phyloP scores from a whole-genome alignment of 257 asterid species.

The Rhazya stricta region DNA sequence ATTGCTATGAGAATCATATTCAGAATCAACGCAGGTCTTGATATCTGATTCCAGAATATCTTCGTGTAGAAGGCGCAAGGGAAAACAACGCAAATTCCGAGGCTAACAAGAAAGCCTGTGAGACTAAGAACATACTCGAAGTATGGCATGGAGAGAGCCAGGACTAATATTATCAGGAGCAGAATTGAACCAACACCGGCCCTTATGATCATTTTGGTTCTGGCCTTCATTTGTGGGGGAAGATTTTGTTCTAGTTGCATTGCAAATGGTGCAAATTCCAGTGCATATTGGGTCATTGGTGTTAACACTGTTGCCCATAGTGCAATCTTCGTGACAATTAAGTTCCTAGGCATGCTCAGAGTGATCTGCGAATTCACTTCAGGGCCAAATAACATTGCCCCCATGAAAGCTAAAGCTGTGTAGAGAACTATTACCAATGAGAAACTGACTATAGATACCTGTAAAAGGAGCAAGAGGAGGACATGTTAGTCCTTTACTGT shows the following conservation, averaged over 20 bases:
- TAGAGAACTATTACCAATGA: constrained; percentile 44
- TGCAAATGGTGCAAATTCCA: constrained; percentile 68
- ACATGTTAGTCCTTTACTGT: neutral
- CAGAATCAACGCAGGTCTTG: constrained; percentile 29
- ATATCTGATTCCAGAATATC: constrained; percentile 47
- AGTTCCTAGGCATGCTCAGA: constrained; percentile 54
- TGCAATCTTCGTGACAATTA: constrained; percentile 50
- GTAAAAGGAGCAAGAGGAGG: constrained; percentile 10
- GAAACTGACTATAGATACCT: constrained; percentile 72
- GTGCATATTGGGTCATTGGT: constrained; percentile 74
- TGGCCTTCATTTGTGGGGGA: constrained; percentile 36
- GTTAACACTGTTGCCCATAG: constrained; percentile 66
- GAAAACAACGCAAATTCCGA: constrained; percentile 50
- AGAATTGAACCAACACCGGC: constrained; percentile 52
- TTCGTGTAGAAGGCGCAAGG: constrained; percentile 57
- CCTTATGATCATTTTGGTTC: constrained; percentile 45
- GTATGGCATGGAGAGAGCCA: constrained; percentile 59
- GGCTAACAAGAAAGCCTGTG: constrained; percentile 66
- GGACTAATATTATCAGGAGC: constrained; percentile 39
- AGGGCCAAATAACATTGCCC: constrained; percentile 63
- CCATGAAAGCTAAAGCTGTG: constrained; percentile 59
- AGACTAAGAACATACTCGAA: constrained; percentile 70
- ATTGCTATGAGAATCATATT: constrained; percentile 32
- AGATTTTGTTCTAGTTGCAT: constrained; percentile 51
- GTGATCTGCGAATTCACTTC: constrained; percentile 63